Base-by-base conservation (phyloP, 2,329 filamentous ascomycete genomes). In the Arthroderma sp. region DNA sequence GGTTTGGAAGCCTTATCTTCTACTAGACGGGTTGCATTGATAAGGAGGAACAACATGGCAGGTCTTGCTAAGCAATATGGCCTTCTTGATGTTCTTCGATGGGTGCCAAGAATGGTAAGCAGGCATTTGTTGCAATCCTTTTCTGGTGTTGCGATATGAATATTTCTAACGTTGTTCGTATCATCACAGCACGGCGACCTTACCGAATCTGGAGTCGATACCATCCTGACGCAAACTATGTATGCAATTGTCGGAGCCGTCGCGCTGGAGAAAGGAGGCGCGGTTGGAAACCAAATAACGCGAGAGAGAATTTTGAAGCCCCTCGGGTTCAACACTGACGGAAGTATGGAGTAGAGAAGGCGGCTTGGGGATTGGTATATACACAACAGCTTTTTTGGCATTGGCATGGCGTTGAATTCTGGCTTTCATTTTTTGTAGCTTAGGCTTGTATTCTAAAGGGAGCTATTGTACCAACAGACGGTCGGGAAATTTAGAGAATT, bases 161-260 rank as follows among this genome's bases (percentile, higher is more conserved):
- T 7, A n/a, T 10, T n/a, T 29, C 5, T 29, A 39, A 10, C 31
- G 11, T 29, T 10, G 28, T 27, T 41, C 6, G 4, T 15, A 29
- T 22, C 22, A 48, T 37, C n/a, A 10, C 49, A 80, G 75, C 74
- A 79, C 22, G 69, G 80, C 49, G 80, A 87, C 54, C 71, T 94
- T 44, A 62, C 74, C 42, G 67, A 69, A 11, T 94, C 86, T 0
- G 91, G 91, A 52, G 64, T 83, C 29, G 75, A 85, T 28, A 70
- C 80, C 3, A 80, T 96, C 27, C 68, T 94, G 45, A 77, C 82
- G 40, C 80, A 86, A 49, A 78, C 85, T 3, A 57, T 98, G 45
- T 85, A 87, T 60, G 85, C 88, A 38, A 82, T 98, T 45, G 68
- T 96, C 38, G 91, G 91, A 22, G 91, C 91, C 7, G 65, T 98